phyloP scores from a whole-genome alignment of 2,329 filamentous ascomycete species.

The Mycosphaerella sp. region DNA sequence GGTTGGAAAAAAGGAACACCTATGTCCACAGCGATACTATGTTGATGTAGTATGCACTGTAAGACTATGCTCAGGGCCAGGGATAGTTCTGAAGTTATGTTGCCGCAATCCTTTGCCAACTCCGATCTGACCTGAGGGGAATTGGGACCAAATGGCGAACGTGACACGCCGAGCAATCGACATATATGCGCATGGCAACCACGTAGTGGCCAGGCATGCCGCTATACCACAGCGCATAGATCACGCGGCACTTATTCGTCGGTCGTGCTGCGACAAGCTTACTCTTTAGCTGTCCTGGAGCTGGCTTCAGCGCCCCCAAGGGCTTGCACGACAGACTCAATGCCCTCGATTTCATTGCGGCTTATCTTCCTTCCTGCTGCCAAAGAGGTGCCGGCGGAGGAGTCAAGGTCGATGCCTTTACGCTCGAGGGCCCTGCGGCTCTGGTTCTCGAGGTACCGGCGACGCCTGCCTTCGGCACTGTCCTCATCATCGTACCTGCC shows the following conservation, averaged over 20 bases:
- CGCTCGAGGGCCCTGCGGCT: slow-evolving; percentile 71
- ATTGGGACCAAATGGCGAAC: not conserved
- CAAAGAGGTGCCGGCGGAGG: slow-evolving; percentile 24
- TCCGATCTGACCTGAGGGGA: not conserved
- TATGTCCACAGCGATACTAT: not conserved
- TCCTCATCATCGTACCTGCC: slow-evolving; percentile 31
- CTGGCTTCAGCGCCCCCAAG: slow-evolving; percentile 24
- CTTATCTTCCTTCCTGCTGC: slow-evolving; percentile 26
- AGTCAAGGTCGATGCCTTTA: slow-evolving; percentile 56
- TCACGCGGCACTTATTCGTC: too few species aligned
- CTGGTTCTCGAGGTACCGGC: slow-evolving; percentile 77
- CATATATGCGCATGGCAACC: not conserved
- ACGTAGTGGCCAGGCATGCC: not conserved
- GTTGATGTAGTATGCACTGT: not conserved
- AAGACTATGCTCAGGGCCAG: not conserved
- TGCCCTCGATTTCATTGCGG: slow-evolving; percentile 34
- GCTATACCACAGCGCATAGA: not conserved
- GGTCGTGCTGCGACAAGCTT: not conserved
- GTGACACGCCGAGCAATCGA: not conserved
- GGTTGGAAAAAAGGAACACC: not conserved
- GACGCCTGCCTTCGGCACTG: slow-evolving; percentile 60
- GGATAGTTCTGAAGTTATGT: not conserved
- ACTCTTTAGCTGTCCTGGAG: slow-evolving; percentile 1
- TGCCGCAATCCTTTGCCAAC: not conserved
- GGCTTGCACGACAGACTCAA: slow-evolving; percentile 36